Conservation (phyloP, 345 rosid species). For the Laguncularia racemosa region DNA sequence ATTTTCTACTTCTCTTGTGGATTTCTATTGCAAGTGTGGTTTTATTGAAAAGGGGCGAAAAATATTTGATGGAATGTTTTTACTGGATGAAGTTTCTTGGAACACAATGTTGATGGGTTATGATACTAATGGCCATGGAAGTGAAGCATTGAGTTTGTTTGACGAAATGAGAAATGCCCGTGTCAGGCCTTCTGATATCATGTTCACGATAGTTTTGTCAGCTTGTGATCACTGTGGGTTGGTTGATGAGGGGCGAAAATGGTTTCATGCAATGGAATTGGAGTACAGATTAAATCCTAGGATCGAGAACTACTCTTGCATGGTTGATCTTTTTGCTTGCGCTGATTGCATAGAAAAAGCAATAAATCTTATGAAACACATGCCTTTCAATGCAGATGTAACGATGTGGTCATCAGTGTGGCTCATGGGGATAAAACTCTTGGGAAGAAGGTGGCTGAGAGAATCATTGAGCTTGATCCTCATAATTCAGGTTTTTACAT, state of each 20-base stretch:
- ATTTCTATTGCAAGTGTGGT: constrained; percentile 74
- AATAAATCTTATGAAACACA: constrained; percentile 38
- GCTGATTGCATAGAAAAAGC: constrained; percentile 71
- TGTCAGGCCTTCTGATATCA: constrained; percentile 38
- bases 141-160: constrained; percentile 52
- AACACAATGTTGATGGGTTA: constrained; percentile 84
- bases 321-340: constrained; percentile 74
- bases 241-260: constrained; percentile 58
- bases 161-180: constrained; percentile 57
- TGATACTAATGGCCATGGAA: constrained; percentile 73
- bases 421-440: constrained; percentile 52
- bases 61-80: constrained; percentile 45
- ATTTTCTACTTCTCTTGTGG: constrained; percentile 67
- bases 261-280: constrained; percentile 54
- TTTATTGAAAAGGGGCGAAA: constrained; percentile 41
- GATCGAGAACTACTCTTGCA: constrained; percentile 70
- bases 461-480: constrained; percentile 72
- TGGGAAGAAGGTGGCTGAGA: constrained; percentile 63
- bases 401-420: constrained; percentile 69
- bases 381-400: constrained; percentile 59
- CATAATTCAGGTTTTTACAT: constrained; percentile 67
- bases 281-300: constrained; percentile 51
- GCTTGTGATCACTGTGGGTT: constrained; percentile 86
- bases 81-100: constrained; percentile 65
- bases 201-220: constrained; percentile 56